A percentile compares a stretch with the other conserved stretches of the same genome.
Conservation (phyloP, 257 asterid genomes). For the Craterostigma plantagineum region DNA sequence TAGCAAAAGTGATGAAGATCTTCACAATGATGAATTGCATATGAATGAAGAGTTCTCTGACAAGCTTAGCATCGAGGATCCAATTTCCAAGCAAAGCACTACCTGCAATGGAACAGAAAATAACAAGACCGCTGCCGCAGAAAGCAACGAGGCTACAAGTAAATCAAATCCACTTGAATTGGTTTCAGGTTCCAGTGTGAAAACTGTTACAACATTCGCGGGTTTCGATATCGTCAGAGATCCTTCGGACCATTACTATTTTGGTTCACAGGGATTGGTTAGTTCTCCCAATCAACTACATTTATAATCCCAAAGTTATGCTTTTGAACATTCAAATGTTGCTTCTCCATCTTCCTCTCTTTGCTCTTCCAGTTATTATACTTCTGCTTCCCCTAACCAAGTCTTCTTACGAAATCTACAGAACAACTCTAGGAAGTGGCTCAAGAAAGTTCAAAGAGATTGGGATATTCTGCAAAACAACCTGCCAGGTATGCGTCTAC, state of each 20-base stretch:
- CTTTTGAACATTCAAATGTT: background rate
- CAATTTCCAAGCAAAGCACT: slow-evolving; percentile 19
- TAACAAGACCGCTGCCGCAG: slow-evolving; percentile 21
- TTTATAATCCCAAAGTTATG: background rate
- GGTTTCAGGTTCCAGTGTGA: slow-evolving; percentile 16
- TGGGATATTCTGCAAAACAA: slow-evolving; percentile 95
- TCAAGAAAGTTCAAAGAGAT: slow-evolving; percentile 85
- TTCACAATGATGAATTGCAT: slow-evolving; percentile 26
- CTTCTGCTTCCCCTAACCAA: background rate
- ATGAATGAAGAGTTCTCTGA: slow-evolving; percentile 35
- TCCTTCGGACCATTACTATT: slow-evolving; percentile 73
- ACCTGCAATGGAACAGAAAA: slow-evolving; percentile 22
- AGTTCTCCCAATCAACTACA: slow-evolving; percentile 11
- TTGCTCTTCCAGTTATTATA: slow-evolving; percentile 2
- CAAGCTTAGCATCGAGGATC: slow-evolving; percentile 19
- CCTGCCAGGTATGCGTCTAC: slow-evolving; percentile 54
- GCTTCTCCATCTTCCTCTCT: slow-evolving; percentile 1
- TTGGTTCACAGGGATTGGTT: slow-evolving; percentile 54
- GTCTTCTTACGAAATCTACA: slow-evolving; percentile 18
- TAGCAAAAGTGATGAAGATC: slow-evolving; percentile 40
- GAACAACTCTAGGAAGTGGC: slow-evolving; percentile 86
- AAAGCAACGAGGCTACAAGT: slow-evolving; percentile 30
- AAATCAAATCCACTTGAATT: slow-evolving; percentile 12
- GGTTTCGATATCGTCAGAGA: slow-evolving; percentile 71
- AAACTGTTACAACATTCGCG: slow-evolving; percentile 34